Base-by-base conservation (phyloP, 2,329 filamentous ascomycete genomes). In the Nemania abortiva region DNA sequence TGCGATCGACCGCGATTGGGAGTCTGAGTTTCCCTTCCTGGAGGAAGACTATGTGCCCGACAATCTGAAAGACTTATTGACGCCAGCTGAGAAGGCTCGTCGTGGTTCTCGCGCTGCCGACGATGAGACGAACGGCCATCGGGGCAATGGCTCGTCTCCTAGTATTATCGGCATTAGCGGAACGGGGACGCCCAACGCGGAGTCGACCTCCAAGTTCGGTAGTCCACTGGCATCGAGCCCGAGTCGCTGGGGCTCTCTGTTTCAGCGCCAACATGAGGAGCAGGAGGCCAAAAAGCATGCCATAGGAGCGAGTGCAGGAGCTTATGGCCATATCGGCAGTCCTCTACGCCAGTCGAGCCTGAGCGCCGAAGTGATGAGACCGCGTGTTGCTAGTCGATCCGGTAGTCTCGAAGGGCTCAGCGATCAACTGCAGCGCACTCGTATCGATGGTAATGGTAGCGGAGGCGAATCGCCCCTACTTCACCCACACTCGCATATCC, bases 11-110 rank as follows among this genome's bases (percentile, higher is more conserved):
- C 84, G 85, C 65, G 89, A 91, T 74, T 91, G 89, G 89, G 88
- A 90, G 57, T 79, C 85, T 65, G 86, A 88, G 65, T 96, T 97
- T 76, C 88, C 91, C 34, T 95, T 96, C 74, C 77, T 84, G 75
- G 93, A 97, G 79, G 95, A 97, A 76, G 94, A 97, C 76, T 93
- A 96, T 75, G 85, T 98, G 10, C 96, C 95, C 0, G 92, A 88
- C 69, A 87, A 89, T 66, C 81, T 91, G 42, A 88, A 90, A 74
- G 89, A 91, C 69, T 83, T 92, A 15, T 80, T 92, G 73, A 92
- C 90, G 3, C 89, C 89, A 0, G 88, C 88, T 15, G 90, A 92
- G 76, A 91, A 91, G 78, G 90, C 89, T 11, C 84, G 90, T 11
- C 82, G 90, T 57, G 89, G 89, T 13, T 91, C 89, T 69, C 84